These are phyloP conservation scores for Uncinocarpus reesii DNA, from an alignment of 2,329 filamentous ascomycete species.

Conservation along the genomic window DNA sequence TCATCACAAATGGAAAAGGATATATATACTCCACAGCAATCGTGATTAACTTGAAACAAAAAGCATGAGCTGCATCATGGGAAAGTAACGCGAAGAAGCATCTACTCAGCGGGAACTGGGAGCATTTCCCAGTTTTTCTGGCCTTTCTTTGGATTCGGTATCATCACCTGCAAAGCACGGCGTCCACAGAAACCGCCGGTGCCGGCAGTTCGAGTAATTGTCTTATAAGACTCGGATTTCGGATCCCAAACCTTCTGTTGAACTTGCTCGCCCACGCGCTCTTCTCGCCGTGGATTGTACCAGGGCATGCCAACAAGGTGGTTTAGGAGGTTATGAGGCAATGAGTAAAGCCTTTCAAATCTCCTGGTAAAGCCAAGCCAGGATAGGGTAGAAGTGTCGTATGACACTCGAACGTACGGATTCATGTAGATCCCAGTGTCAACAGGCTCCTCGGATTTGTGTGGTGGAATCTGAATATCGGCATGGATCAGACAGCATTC, in stretches of 20 bases:
- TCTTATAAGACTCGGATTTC: slow-evolving; percentile 33
- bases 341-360: slow-evolving; percentile 55
- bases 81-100: too few species aligned
- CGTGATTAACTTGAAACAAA: background rate
- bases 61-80: too few species aligned
- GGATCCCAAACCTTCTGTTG: slow-evolving; percentile 36
- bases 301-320: slow-evolving; percentile 47
- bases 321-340: slow-evolving; percentile 51
- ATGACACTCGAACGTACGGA: slow-evolving; percentile 62
- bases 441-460: slow-evolving; percentile 24
- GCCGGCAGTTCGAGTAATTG: slow-evolving; percentile 30
- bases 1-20: background rate
- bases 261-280: slow-evolving; percentile 46
- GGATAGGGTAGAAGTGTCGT: slow-evolving; percentile 46
- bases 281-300: slow-evolving; percentile 50
- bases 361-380: slow-evolving; percentile 52
- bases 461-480: slow-evolving; percentile 35
- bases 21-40: background rate
- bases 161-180: slow-evolving; percentile 36
- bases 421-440: slow-evolving; percentile 61
- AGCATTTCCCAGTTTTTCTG: slow-evolving; percentile 39
- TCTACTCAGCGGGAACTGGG: slow-evolving; percentile 26
- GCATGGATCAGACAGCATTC: slow-evolving; percentile 53
- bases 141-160: slow-evolving; percentile 33
- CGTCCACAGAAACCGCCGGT: slow-evolving; percentile 40